A percentile compares a stretch with the other conserved stretches of the same genome.
Conservation (phyloP, 352 stramenopile genomes). For the Phytophthora idaei region DNA sequence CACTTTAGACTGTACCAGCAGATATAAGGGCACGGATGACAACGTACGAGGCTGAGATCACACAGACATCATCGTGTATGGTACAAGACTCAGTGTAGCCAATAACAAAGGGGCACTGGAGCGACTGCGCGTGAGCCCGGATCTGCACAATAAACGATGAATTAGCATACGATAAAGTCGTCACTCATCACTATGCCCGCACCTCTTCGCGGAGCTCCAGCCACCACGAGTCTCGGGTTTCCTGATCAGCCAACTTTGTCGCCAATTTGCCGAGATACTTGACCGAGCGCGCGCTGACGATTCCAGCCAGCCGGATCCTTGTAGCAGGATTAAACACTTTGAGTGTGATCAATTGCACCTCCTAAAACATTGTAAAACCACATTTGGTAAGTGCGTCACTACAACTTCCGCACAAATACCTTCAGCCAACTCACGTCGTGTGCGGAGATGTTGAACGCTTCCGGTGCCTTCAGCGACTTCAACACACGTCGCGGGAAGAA, state of each 20-base stretch:
- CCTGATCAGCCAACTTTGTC: slow-evolving; percentile 96
- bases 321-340: slow-evolving; percentile 90
- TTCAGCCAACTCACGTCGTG: slow-evolving; percentile 58
- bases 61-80: slow-evolving; percentile 97
- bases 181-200: not conserved
- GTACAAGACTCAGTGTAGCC: slow-evolving; percentile 96
- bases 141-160: slow-evolving; percentile 61
- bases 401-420: not conserved
- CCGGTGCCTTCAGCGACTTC: slow-evolving; percentile 53
- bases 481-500: slow-evolving; percentile 60
- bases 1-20: not conserved
- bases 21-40: not conserved
- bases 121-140: slow-evolving; percentile 93
- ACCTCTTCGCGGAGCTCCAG: slow-evolving; percentile 96
- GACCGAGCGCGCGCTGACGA: slow-evolving; percentile 87
- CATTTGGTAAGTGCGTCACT: slow-evolving; percentile 4
- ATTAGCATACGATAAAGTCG: not conserved
- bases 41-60: slow-evolving; percentile 95
- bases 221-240: slow-evolving; percentile 98
- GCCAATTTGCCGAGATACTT: slow-evolving; percentile 93
- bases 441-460: slow-evolving; percentile 77
- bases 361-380: slow-evolving; percentile 41
- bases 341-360: slow-evolving; percentile 96
- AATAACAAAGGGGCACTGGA: slow-evolving; percentile 97
- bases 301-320: slow-evolving; percentile 77